Base-by-base conservation (phyloP, 495 filamentous ascomycete genomes). In the Hypoxylon crocopeplum region DNA sequence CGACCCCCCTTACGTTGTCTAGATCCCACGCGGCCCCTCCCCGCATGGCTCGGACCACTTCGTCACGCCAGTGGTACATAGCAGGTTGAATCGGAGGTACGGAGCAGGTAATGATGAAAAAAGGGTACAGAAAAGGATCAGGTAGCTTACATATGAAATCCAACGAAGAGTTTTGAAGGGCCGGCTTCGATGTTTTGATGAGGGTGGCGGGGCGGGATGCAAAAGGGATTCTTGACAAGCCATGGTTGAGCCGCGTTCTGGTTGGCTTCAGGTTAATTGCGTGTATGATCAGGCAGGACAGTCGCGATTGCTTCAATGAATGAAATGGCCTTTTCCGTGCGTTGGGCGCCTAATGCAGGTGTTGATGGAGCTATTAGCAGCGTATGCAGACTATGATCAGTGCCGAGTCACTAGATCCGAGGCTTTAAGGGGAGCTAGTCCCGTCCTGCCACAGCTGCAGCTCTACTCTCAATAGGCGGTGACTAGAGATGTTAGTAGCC, bases 1-100 rank as follows among this genome's bases (percentile, higher is more conserved):
- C 36, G 55, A 61, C 50, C 68, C 68, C 59, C 68, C 68, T 70
- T 70, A 70, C 68, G 25, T 66, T 70, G 46, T 68, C 52, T 68
- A 70, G 68, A 70, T 68, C 24, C 37, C 55, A 30, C 41, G 37
- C 51, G 58, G 49, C 42, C 36, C 47, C 41, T 38, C 41, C 30
- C 13, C 38, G n/a, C 45, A 53, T 41, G 55, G 55, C 49, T n/a
- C 27, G 39, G 49, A n/a, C 13, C 30, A 13, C 25, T 22, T 3
- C n/a, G 20, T 49, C 37, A 33, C 13, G 25, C 22, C 49, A 22
- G 46, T 27, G 37, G 42, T 46, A 42, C 10, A 40, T 34, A 32
- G 22, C 37, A 34, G 32, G 29, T 22, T 3, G 22, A 15, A 46
- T 3, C 13, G 37, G 16, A 41, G 49, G 10, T 53, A 38, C 24